These are phyloP conservation scores for Spiraea crenata DNA, from an alignment of 331 rosid genomes.

Conservation along the genomic window DNA sequence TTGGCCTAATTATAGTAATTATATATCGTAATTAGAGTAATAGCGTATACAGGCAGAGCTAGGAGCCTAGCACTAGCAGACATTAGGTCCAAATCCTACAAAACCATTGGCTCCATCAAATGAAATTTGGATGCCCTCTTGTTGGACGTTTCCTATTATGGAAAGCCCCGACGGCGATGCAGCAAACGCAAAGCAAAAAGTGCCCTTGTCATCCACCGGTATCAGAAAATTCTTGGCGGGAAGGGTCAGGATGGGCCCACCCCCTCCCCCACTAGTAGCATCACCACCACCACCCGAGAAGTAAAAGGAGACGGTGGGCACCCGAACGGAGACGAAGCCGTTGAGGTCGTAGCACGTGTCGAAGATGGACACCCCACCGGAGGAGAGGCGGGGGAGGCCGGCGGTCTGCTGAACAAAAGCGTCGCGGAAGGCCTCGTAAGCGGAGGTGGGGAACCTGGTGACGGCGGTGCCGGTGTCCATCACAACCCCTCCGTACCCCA, in stretches of 20 bases:
- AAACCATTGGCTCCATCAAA: conserved; percentile 83
- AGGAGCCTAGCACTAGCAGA: conserved; percentile 46
- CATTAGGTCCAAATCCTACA: conserved; percentile 90
- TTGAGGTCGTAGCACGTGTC: conserved; percentile 73
- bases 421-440: conserved; percentile 68
- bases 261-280: too few species aligned
- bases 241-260: conserved; percentile 83
- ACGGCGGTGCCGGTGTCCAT: conserved; percentile 99
- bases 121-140: conserved; percentile 89
- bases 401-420: conserved; percentile 62
- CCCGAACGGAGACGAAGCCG: conserved; percentile 91
- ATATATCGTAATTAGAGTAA: conserved; percentile 12
- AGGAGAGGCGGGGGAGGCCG: conserved; percentile 57
- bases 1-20: not conserved
- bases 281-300: conserved; percentile 52
- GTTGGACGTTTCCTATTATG: conserved; percentile 88
- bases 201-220: conserved; percentile 76
- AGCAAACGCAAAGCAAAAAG: conserved; percentile 90
- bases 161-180: conserved; percentile 61
- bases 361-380: conserved; percentile 61
- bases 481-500: conserved; percentile 77
- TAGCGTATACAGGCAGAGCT: conserved; percentile 2
- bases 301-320: conserved; percentile 87
- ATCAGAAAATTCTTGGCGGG: conserved; percentile 86
- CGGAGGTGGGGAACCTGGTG: conserved; percentile 66